Evolutionary conservation across 805 yeast genomes (phyloP), one percentile per base, ranked within the genome.

Genomic region (Clavispora santaluciae): DNA sequence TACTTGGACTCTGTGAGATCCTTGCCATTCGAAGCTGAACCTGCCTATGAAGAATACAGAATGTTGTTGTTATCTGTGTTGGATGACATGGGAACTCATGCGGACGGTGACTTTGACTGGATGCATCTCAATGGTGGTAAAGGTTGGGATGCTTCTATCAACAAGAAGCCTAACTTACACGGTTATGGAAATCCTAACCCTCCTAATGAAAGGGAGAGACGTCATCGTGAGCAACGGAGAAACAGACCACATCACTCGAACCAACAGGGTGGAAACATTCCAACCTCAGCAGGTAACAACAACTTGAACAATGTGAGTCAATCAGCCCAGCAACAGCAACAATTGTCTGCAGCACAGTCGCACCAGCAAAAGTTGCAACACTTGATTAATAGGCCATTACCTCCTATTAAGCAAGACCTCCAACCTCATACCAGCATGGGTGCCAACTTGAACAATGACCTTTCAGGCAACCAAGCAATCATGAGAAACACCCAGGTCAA

Each of bases 101-200:
- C 80, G 44, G 88, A 83, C 56, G 85, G 78, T 9, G 77, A 75
- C 47, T 86, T 82, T 54, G 95, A 86, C 56, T 84, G 95, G 95
- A 78, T 82, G 81, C 81, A 76, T 52, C 72, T 85, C 51, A 85
- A 85, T 56, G 78, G 79, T 38, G 93, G 93, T 36, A 76, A 76
- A 57, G 93, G 93, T 13, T 85, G 93, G 93, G 88, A 84, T 57
- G 75, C 86, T 54, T 58, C 72, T 45, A 76, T 83, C 45, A 85
- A 85, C 58, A 83, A 81, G 59, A 83, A 86, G 57, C 87, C 86
- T 35, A 85, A 85, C 62, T 63, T 85, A 49, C 88, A 85, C 59
- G 95, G 95, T 4, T 85, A 85, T 57, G 93, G 93, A 21, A 79
- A 80, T 57, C 84, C 86, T 38, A 78, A 70, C 45, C 83, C 83